These are phyloP conservation scores for Tricholoma bakamatsutake DNA, from an alignment of 768 basidiomycete species.

Conservation along the genomic window DNA sequence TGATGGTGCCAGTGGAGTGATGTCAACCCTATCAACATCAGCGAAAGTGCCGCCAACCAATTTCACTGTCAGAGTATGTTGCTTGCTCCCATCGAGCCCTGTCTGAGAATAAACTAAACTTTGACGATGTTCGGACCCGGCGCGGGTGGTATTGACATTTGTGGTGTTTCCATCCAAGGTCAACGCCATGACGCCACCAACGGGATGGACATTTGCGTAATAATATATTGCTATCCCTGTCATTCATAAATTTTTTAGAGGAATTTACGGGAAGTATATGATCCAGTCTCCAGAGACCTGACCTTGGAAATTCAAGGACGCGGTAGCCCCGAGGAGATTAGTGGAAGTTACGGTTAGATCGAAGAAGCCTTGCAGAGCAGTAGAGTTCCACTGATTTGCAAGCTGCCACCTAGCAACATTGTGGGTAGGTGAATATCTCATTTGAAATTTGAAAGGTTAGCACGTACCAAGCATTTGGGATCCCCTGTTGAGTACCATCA, in stretches of 20 bases:
- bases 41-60: neutral
- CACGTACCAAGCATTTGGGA: neutral
- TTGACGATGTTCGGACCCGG: neutral
- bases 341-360: neutral
- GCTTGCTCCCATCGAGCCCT: neutral
- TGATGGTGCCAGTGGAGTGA: neutral
- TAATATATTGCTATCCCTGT: neutral
- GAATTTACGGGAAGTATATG: neutral
- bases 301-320: neutral
- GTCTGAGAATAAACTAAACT: neutral
- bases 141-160: neutral
- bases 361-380: neutral
- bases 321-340: neutral
- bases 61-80: neutral
- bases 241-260: neutral
- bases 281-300: too few relatives aligned
- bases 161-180: neutral
- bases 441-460: neutral
- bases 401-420: neutral
- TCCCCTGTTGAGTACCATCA: neutral
- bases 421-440: neutral
- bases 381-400: neutral
- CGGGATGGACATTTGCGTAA: neutral
- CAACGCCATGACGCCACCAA: neutral
- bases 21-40: neutral